Percentiles rank a stretch among this genome's conserved stretches.
These are phyloP conservation scores for Penicillium vulpinum DNA, from an alignment of 2,329 filamentous ascomycete genomes.

Conservation along the genomic window DNA sequence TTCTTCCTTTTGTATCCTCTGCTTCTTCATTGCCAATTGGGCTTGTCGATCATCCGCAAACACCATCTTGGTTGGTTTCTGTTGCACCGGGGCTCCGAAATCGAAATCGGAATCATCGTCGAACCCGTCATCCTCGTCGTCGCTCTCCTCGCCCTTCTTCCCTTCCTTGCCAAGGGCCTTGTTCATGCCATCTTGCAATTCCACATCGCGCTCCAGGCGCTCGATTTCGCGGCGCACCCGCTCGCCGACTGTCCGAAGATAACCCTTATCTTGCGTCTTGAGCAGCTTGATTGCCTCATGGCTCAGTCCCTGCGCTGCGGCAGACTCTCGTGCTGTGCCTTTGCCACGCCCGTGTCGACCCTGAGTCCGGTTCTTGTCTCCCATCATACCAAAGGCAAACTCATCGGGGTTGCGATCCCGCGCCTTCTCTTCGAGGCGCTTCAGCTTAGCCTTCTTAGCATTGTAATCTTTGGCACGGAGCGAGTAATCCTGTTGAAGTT, in stretches of 20 bases:
- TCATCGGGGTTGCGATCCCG: constrained; percentile 65
- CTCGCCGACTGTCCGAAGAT: constrained; percentile 60
- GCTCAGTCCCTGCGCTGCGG: constrained; percentile 47
- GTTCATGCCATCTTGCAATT: constrained; percentile 43
- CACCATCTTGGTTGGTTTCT: constrained; percentile 36
- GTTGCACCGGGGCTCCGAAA: constrained; percentile 23
- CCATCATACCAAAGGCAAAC: constrained; percentile 66
- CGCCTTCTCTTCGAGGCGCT: constrained; percentile 60
- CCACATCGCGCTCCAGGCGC: constrained; percentile 49
- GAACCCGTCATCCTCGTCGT: constrained; percentile 24
- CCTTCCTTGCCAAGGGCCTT: constrained; percentile 27
- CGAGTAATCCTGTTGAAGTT: constrained; percentile 57
- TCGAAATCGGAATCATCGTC: constrained; percentile 26
- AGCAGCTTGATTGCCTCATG: constrained; percentile 62
- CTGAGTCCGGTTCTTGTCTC: constrained; percentile 43
- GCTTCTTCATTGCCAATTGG: constrained; percentile 32
- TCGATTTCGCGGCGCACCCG: constrained; percentile 55
- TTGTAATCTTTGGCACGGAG: constrained; percentile 66
- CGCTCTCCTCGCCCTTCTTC: constrained; percentile 24
- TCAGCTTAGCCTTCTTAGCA: constrained; percentile 60
- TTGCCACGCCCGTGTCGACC: constrained; percentile 40
- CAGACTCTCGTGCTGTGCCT: constrained; percentile 44
- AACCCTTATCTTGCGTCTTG: constrained; percentile 66
- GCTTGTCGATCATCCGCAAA: constrained; percentile 44
- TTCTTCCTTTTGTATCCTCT: constrained; percentile 20